Evolutionary conservation across 2,329 filamentous ascomycete species (phyloP).

Genomic region (Verticillium klebahnii): DNA sequence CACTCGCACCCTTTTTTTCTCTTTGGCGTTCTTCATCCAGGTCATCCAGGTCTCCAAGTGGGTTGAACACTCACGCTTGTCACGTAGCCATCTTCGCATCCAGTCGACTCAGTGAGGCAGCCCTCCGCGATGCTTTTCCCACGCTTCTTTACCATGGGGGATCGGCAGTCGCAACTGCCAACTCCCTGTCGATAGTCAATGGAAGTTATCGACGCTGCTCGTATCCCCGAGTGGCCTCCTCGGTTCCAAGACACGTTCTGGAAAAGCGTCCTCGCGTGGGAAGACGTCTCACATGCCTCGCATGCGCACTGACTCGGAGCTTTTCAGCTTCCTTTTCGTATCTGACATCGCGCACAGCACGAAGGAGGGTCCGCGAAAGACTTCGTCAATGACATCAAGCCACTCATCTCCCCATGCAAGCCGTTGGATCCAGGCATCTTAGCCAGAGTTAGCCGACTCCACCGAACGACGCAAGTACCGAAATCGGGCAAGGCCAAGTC

Average conservation of each 20-base stretch:
- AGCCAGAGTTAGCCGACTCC: neutral
- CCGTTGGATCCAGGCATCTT: neutral
- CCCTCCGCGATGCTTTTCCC: neutral
- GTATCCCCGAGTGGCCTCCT: neutral
- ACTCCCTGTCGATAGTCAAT: neutral
- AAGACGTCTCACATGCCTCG: neutral
- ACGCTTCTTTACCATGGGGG: neutral
- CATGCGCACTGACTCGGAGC: neutral
- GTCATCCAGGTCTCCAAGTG: neutral
- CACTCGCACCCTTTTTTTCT: neutral
- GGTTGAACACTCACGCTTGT: neutral
- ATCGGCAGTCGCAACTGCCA: neutral
- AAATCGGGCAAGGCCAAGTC: neutral
- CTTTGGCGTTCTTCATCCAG: neutral
- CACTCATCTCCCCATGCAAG: neutral
- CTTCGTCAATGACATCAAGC: neutral
- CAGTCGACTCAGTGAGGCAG: neutral
- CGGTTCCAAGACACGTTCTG: neutral
- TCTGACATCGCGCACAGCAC: neutral
- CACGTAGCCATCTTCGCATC: neutral
- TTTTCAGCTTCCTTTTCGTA: neutral
- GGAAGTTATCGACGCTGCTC: neutral
- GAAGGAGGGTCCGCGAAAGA: neutral
- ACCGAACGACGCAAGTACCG: neutral
- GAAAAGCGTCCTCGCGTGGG: neutral